These are phyloP conservation scores for Geranomyces michiganensis DNA, from an alignment of 192 early-diverging fungal species.

Conservation along the genomic window DNA sequence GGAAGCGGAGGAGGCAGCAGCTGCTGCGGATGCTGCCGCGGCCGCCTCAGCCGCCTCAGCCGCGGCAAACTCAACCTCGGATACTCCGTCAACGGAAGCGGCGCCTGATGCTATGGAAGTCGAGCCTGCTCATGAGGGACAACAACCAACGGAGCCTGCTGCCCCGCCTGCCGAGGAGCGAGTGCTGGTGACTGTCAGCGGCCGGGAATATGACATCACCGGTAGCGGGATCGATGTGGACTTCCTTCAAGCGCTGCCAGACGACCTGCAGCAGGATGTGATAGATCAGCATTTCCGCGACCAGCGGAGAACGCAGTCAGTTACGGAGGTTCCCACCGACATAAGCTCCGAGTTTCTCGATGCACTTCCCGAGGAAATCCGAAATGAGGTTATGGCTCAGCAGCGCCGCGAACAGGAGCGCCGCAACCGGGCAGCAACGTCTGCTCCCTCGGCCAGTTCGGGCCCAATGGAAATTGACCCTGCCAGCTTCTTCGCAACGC, in stretches of 20 bases:
- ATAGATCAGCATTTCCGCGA: constrained; percentile 79
- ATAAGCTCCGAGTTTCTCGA: constrained; percentile 78
- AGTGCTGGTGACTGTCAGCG: constrained; percentile 70
- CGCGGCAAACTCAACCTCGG: neutral
- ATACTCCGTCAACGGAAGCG: constrained; percentile 9
- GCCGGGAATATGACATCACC: constrained; percentile 83
- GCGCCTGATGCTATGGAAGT: constrained; percentile 41
- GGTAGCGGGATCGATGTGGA: constrained; percentile 89
- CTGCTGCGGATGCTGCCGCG: constrained; percentile 28
- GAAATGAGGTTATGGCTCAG: constrained; percentile 81
- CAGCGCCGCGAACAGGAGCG: constrained; percentile 73
- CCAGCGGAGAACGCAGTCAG: constrained; percentile 40
- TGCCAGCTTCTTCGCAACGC: constrained; percentile 57
- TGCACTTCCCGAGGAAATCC: constrained; percentile 87
- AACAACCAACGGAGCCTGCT: neutral
- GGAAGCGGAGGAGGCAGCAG: constrained; percentile 41
- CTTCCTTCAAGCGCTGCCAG: constrained; percentile 93
- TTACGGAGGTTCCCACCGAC: constrained; percentile 26
- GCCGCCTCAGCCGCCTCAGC: constrained; percentile 11
- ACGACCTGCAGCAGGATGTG: constrained; percentile 91
- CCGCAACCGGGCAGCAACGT: constrained; percentile 53
- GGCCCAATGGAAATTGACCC: constrained; percentile 49
- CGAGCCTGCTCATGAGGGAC: constrained; percentile 20
- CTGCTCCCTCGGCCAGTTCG: neutral
- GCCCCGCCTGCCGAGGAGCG: constrained; percentile 21